phyloP scores from a whole-genome alignment of 371 early-diverging fungal genomes.

The Mortierella sp. region DNA sequence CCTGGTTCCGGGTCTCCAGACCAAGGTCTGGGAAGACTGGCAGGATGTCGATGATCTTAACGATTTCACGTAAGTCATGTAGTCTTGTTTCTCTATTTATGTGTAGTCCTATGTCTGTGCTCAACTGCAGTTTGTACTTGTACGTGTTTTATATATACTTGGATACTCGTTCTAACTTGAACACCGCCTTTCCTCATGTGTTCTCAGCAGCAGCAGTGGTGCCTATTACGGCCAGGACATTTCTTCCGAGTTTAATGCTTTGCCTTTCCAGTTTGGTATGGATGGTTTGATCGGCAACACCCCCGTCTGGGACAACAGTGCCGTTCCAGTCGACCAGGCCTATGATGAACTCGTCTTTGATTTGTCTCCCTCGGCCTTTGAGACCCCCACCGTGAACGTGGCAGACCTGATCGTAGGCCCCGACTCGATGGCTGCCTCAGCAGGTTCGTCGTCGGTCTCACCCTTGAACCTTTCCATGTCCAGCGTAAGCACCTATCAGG shows the following conservation, averaged over 20 bases:
- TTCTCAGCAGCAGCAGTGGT: constrained; percentile 3
- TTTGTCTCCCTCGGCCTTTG: constrained; percentile 33
- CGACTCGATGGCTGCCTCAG: constrained; percentile 12
- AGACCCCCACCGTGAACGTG: constrained; percentile 39
- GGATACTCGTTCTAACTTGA: not conserved
- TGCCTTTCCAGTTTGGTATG: constrained; percentile 27
- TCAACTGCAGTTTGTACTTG: not conserved
- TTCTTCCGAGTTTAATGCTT: constrained; percentile 19
- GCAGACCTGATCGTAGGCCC: constrained; percentile 52
- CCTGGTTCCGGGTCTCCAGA: constrained; percentile 48
- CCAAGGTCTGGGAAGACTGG: constrained; percentile 55
- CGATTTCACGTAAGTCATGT: constrained; percentile 39
- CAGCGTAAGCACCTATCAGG: constrained; percentile 23
- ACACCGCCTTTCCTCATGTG: constrained; percentile 8
- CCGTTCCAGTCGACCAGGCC: constrained; percentile 35
- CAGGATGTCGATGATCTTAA: constrained; percentile 37
- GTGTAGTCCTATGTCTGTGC: not conserved
- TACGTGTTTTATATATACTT: not conserved
- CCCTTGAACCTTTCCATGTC: constrained; percentile 29
- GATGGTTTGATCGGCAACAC: constrained; percentile 34
- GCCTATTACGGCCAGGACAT: constrained; percentile 38
- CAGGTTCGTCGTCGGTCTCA: constrained; percentile 25
- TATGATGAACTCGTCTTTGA: constrained; percentile 54
- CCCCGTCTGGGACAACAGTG: constrained; percentile 31
- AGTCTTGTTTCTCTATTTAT: not conserved